phyloP scores from a whole-genome alignment of 2,329 filamentous ascomycete species.

The Fusarium foetens region DNA sequence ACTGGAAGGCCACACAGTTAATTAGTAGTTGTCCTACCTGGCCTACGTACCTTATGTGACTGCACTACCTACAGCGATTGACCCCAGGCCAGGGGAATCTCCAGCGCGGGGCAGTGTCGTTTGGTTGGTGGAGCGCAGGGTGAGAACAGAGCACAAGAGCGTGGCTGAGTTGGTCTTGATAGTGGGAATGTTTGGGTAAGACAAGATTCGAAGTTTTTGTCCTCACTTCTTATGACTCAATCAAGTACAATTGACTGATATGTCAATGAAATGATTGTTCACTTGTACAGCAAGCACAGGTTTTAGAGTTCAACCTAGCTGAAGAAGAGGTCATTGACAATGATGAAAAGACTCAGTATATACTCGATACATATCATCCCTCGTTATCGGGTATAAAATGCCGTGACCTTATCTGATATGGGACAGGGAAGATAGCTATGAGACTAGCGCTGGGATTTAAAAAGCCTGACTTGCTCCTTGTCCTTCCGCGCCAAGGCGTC shows the following conservation, averaged over 20 bases:
- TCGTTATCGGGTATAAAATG: constrained; percentile 23
- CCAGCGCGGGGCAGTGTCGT: constrained; percentile 37
- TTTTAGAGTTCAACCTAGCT: neutral
- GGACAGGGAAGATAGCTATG: constrained; percentile 17
- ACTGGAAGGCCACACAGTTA: constrained; percentile 17
- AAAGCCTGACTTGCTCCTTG: constrained; percentile 32
- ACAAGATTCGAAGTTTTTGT: neutral
- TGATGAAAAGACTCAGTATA: constrained; percentile 9
- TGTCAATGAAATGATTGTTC: neutral
- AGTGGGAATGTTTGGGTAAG: constrained; percentile 14
- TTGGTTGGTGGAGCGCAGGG: constrained; percentile 31
- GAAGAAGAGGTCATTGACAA: neutral
- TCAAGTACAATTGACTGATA: neutral
- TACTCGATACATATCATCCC: neutral
- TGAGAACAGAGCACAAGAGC: constrained; percentile 20
- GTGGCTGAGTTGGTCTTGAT: constrained; percentile 33
- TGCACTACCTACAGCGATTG: neutral
- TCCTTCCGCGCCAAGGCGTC: constrained; percentile 17
- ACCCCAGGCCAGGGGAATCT: constrained; percentile 23
- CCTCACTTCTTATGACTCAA: neutral
- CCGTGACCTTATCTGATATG: constrained; percentile 18
- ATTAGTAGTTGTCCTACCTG: constrained; percentile 1
- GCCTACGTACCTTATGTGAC: neutral
- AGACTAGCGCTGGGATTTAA: constrained; percentile 1
- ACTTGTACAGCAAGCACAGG: neutral